phyloP scores from a whole-genome alignment of 768 basidiomycete genomes.

The Strobilomyces echinocephalus region DNA sequence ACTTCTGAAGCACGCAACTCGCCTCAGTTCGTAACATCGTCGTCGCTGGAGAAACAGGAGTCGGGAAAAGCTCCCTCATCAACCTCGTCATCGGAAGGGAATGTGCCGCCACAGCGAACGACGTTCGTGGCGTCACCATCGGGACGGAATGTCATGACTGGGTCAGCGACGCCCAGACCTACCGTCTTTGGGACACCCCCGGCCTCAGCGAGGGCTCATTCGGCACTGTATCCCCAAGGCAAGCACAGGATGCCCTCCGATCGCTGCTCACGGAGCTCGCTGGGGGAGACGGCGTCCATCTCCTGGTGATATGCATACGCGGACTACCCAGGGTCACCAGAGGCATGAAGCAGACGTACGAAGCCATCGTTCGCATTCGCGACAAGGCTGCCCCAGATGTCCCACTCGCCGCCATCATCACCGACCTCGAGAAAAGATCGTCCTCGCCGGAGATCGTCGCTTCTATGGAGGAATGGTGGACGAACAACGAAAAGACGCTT shows the following conservation, averaged over 20 bases:
- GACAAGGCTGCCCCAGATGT: slow-evolving; percentile 13
- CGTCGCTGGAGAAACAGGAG: slow-evolving; percentile 27
- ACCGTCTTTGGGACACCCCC: slow-evolving; percentile 30
- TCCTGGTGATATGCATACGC: slow-evolving; percentile 26
- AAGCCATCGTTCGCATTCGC: slow-evolving; percentile 19
- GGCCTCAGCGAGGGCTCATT: slow-evolving; percentile 29
- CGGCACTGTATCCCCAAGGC: slow-evolving; percentile 20
- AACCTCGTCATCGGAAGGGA: slow-evolving; percentile 26
- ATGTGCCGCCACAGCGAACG: slow-evolving; percentile 19
- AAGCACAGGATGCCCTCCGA: slow-evolving; percentile 23
- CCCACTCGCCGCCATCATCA: slow-evolving; percentile 27
- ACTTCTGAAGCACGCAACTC: slow-evolving; percentile 3
- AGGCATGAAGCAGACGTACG: slow-evolving; percentile 27
- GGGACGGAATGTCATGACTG: slow-evolving; percentile 18
- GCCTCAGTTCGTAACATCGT: slow-evolving; percentile 26
- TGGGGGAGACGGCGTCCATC: slow-evolving; percentile 20
- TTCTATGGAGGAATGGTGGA: slow-evolving; percentile 40
- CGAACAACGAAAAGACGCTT: slow-evolving; percentile 27
- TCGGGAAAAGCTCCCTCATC: slow-evolving; percentile 30
- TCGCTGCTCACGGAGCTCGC: slow-evolving; percentile 23
- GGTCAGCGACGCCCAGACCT: slow-evolving; percentile 14
- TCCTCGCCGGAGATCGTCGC: slow-evolving; percentile 9
- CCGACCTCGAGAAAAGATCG: slow-evolving; percentile 31
- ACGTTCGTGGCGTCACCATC: slow-evolving; percentile 22
- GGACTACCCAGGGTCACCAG: slow-evolving; percentile 23